Base-by-base conservation (phyloP, 805 yeast genomes). In the Candida quercuum region DNA sequence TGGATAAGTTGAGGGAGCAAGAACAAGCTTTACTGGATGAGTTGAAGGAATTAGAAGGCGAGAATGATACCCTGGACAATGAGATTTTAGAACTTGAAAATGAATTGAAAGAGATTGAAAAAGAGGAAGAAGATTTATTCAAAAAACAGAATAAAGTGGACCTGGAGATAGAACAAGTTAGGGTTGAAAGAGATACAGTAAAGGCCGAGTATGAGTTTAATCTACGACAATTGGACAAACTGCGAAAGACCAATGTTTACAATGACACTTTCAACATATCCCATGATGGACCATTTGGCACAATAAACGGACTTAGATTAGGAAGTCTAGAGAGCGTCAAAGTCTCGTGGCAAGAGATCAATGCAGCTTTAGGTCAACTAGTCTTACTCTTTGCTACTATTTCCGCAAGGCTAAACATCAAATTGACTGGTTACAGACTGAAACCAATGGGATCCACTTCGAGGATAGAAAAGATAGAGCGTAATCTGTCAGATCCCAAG, bases 321-420 rank as follows among this genome's bases (percentile, higher is more conserved):
- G 98, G 98, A 0, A 67, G 78, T 12, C 57, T 76, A 33, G 76
- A 73, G 28, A 72, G 69, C 7, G 59, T 64, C 37, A 73, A 70
- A 42, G 85, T 89, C 0, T 82, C 94, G 2, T 87, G 95, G 95
- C 76, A 86, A 38, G 98, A 89, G 50, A 81, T 87, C 30, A 89
- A 88, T 54, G 93, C 94, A 2, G 96, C 95, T 0, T 61, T 89
- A 49, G 98, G 98, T 0, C 96, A 89, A 47, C 63, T 89, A 2
- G 73, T 86, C 2, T 61, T 87, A 11, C 59, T 91, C 15, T 55
- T 89, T 22, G 70, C 81, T 1, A 85, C 91, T 2, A 69, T 88
- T 3, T 60, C 74, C 1, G 64, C 74, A 11, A 67, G 80, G 31
- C 64, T 87, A 22, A 67, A 74, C 8, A 57, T 86, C 19, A 67